Conservation (phyloP, 2,329 filamentous ascomycete genomes). For the Beauveria pseudobassiana region DNA sequence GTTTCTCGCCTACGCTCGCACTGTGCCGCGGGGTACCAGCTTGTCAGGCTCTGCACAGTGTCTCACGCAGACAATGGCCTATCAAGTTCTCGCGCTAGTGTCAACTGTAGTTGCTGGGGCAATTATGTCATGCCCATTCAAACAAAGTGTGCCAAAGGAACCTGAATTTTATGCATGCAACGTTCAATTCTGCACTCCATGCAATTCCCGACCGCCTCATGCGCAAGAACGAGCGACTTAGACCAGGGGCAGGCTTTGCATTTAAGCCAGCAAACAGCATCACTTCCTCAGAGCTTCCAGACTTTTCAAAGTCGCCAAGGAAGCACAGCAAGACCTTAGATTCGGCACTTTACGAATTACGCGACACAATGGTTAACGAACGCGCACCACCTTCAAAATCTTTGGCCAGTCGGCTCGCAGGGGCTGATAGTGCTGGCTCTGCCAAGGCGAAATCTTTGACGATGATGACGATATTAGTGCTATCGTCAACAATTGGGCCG, state of each 20-base stretch:
- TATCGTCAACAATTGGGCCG: constrained; percentile 23
- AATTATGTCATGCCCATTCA: constrained; percentile 22
- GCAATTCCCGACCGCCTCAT: constrained; percentile 6
- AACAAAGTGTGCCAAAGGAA: constrained; percentile 15
- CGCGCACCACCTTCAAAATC: constrained; percentile 35
- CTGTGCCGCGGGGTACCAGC: constrained; percentile 6
- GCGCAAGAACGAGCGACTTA: constrained; percentile 15
- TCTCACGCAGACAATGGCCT: constrained; percentile 1
- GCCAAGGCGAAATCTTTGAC: not conserved
- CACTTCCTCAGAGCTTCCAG: constrained; percentile 17
- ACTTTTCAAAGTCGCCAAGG: constrained; percentile 13
- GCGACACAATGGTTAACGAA: constrained; percentile 38
- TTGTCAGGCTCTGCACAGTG: constrained; percentile 12
- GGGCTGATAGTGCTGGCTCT: constrained; percentile 19
- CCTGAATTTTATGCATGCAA: constrained; percentile 9
- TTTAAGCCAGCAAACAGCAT: constrained; percentile 26
- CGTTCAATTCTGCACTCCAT: constrained; percentile 9
- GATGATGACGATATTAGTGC: constrained; percentile 25
- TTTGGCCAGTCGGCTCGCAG: constrained; percentile 27
- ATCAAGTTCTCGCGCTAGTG: not conserved
- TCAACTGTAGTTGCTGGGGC: constrained; percentile 20
- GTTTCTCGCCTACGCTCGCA: not conserved
- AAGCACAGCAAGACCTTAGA: constrained; percentile 9
- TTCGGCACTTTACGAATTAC: constrained; percentile 16
- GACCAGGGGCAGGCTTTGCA: constrained; percentile 24